Evolutionary conservation across 805 yeast species (phyloP).

Genomic region (Saccharomycopsis babjevae): DNA sequence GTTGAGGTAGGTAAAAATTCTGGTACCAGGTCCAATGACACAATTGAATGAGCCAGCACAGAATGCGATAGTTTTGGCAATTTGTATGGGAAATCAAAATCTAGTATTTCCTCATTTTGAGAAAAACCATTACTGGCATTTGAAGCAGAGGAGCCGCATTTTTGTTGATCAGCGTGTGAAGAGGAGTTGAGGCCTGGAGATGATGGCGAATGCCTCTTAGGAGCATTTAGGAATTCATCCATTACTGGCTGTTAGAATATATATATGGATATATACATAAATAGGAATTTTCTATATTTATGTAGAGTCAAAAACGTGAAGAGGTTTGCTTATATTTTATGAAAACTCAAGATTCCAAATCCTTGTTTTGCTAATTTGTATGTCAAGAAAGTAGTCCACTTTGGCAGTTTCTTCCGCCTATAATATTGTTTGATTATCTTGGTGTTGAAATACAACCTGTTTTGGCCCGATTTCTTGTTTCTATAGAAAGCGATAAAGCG

Average conservation of each 20-base stretch:
- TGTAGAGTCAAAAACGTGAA: neutral
- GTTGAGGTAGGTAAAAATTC: constrained; percentile 9
- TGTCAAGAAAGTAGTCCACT: too few species aligned
- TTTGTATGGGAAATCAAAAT: neutral
- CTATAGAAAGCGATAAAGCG: too few species aligned
- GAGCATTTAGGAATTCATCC: constrained; percentile 1
- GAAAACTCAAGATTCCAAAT: too few species aligned
- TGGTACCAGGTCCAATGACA: constrained; percentile 15
- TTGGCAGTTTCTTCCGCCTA: too few species aligned
- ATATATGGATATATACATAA: neutral
- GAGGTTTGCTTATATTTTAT: too few species aligned
- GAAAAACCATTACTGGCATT: neutral
- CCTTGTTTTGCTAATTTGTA: too few species aligned
- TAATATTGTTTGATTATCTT: too few species aligned
- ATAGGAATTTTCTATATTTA: neutral
- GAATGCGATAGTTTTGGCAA: constrained; percentile 11
- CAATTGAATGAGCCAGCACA: constrained; percentile 11
- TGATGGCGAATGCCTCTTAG: neutral
- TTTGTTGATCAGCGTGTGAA: neutral
- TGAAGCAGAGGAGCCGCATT: neutral
- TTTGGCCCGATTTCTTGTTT: too few species aligned
- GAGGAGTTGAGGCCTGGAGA: neutral
- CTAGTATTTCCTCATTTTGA: neutral
- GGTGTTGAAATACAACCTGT: too few species aligned
- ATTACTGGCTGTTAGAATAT: neutral